Percentiles rank a stretch among this genome's conserved stretches.
phyloP scores from a whole-genome alignment of 192 early-diverging fungal genomes.

The Phlyctochytrium planicorne region DNA sequence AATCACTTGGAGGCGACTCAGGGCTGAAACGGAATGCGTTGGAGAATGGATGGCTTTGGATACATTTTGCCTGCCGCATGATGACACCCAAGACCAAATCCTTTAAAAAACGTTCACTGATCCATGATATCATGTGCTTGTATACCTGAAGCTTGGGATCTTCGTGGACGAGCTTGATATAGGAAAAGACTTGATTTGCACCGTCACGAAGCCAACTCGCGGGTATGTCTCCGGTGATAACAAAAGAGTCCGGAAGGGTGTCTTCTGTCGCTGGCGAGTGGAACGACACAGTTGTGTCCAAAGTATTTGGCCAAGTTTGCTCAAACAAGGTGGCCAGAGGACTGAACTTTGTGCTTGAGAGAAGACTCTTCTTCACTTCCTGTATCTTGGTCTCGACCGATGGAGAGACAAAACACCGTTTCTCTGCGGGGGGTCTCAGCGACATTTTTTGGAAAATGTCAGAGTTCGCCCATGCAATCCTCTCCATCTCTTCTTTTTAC shows the following conservation, averaged over 20 bases:
- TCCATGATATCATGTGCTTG: too few species aligned
- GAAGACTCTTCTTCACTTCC: too few species aligned
- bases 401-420: too few species aligned
- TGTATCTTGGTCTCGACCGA: too few species aligned
- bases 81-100: not conserved
- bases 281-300: conserved; percentile 70
- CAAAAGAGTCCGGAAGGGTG: conserved; percentile 51
- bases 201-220: conserved; percentile 78
- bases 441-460: too few species aligned
- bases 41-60: conserved; percentile 37
- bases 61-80: not conserved
- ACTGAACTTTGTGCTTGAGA: too few species aligned
- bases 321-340: conserved; percentile 46
- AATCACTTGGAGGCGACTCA: conserved; percentile 4
- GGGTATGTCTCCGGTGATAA: conserved; percentile 71
- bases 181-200: conserved; percentile 65
- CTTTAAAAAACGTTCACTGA: conserved; percentile 14
- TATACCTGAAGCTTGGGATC: conserved; percentile 43
- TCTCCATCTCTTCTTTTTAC: too few species aligned
- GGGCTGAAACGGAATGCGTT: conserved; percentile 61
- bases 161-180: conserved; percentile 38
- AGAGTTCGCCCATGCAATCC: too few species aligned
- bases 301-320: conserved; percentile 68
- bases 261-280: conserved; percentile 26
- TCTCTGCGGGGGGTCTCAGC: too few species aligned